Evolutionary conservation across 768 basidiomycete genomes (phyloP), one percentile per base, ranked within the genome.

Genomic region (Auricularia cornea): DNA sequence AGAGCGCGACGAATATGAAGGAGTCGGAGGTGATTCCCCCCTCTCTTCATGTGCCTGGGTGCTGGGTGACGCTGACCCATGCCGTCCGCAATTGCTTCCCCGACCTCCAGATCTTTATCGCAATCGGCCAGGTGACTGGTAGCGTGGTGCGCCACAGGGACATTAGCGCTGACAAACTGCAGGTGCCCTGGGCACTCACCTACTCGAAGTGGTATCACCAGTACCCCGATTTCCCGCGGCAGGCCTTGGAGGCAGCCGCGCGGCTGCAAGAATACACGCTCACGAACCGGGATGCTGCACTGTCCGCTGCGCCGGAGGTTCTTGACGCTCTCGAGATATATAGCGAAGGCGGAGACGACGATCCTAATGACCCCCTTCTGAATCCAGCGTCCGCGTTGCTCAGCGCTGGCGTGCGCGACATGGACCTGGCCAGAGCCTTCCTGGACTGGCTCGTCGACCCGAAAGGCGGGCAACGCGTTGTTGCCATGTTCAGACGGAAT

Each of bases 171-270:
- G 23, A 16, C 35, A 14, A 66, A 52, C 44, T 30, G 12, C 51
- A 84, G 81, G 77, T 84, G 4, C 84, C 84, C 2, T 85, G 83
- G 84, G 83, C 76, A 5, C 71, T 74, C 48, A 69, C 75, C 11
- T 81, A 82, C 66, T 82, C 82, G 3, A 79, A 75, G 29, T 85
- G 83, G 83, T 85, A 84, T 66, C 83, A 85, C 67, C 80, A 84
- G 67, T 84, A 83, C 69, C 77, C 81, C 2, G 76, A 74, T 0
- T 85, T 81, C 70, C 83, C 83, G 0, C 68, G 79, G 1, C 75
- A 83, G 70, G 81, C 82, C 0, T 71, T 84, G 14, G 66, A 70
- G 23, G 81, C 81, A 1, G 81, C 84, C 1, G 74, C 82, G 2
- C 65, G 76, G 4, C 70, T 84, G 41, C 69, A 72, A 8, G 83